phyloP scores from a whole-genome alignment of 78 protist species.

The Blattamonas nauphoetae region DNA sequence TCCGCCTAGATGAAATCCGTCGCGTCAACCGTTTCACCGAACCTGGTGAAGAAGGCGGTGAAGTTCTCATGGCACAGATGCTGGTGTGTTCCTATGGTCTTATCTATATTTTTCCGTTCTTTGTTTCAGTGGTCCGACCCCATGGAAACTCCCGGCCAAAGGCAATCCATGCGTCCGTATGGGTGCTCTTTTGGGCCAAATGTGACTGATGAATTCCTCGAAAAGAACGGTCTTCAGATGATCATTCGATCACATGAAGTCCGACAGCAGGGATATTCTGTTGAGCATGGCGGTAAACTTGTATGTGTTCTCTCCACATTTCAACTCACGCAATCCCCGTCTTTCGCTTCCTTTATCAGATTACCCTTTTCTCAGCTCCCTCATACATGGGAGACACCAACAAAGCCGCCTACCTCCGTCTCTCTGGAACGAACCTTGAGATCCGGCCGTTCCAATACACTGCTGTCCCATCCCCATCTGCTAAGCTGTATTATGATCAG shows the following conservation, averaged over 20 bases:
- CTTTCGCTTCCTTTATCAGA: not conserved
- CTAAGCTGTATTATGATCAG: not conserved
- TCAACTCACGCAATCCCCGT: not conserved
- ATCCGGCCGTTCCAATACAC: not conserved
- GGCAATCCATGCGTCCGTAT: not conserved
- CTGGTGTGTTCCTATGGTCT: not conserved
- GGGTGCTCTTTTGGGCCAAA: constrained; percentile 8
- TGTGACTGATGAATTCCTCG: constrained; percentile 8
- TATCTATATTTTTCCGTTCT: not conserved
- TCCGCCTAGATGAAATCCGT: not conserved
- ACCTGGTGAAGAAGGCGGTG: constrained; percentile 7
- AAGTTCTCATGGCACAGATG: constrained; percentile 5
- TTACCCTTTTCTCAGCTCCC: constrained; percentile 1
- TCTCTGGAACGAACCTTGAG: not conserved
- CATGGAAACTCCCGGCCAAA: not conserved
- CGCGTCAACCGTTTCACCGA: not conserved
- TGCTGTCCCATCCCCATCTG: not conserved
- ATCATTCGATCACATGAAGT: constrained; percentile 4
- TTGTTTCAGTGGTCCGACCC: not conserved
- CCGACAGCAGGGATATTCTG: not conserved
- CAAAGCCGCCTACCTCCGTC: constrained; percentile 4
- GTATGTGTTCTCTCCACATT: not conserved
- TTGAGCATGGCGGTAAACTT: constrained; percentile 10
- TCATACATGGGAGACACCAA: not conserved
- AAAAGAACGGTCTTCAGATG: not conserved